Evolutionary conservation across 352 stramenopile genomes (phyloP).

Genomic region (Thraustochytrium striatum): DNA sequence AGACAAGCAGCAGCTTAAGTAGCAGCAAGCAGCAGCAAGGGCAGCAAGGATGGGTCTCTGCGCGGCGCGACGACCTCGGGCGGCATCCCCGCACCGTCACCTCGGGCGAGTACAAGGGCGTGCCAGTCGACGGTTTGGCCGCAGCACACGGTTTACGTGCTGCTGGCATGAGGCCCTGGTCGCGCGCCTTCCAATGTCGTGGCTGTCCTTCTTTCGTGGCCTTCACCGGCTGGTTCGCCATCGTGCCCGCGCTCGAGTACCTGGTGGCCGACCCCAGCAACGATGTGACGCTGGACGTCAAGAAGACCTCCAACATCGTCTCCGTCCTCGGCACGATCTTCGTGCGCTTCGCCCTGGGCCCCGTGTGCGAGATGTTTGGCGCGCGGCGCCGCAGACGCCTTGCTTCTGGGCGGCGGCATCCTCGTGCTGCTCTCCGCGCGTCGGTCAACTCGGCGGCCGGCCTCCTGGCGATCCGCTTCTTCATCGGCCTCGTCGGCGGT

Average conservation of each 20-base stretch:
- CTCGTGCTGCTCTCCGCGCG: conserved; percentile 73
- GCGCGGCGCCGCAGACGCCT: conserved; percentile 57
- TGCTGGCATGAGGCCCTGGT: conserved; percentile 75
- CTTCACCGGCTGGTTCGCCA: conserved; percentile 90
- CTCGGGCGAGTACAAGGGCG: conserved; percentile 19
- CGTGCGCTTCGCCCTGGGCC: conserved; percentile 80
- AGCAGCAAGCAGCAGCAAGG: no score
- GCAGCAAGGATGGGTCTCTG: no score
- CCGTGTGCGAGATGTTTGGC: conserved; percentile 85
- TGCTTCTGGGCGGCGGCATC: conserved; percentile 64
- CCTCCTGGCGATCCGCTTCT: conserved; percentile 81
- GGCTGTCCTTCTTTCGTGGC: conserved; percentile 83
- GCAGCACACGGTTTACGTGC: neutral
- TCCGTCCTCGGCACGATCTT: conserved; percentile 83
- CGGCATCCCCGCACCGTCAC: no score
- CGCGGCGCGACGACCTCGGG: no score
- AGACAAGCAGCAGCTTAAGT: no score
- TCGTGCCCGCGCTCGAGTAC: conserved; percentile 64
- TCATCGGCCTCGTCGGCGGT: conserved; percentile 86
- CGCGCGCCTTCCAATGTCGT: conserved; percentile 87
- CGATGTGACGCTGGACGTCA: conserved; percentile 71
- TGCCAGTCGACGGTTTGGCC: conserved; percentile 33
- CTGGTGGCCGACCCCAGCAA: conserved; percentile 83
- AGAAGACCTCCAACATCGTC: conserved; percentile 84
- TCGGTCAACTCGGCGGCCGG: conserved; percentile 71